These are phyloP conservation scores for Allomyces macrogynus DNA, from an alignment of 192 early-diverging fungal species.

Conservation along the genomic window DNA sequence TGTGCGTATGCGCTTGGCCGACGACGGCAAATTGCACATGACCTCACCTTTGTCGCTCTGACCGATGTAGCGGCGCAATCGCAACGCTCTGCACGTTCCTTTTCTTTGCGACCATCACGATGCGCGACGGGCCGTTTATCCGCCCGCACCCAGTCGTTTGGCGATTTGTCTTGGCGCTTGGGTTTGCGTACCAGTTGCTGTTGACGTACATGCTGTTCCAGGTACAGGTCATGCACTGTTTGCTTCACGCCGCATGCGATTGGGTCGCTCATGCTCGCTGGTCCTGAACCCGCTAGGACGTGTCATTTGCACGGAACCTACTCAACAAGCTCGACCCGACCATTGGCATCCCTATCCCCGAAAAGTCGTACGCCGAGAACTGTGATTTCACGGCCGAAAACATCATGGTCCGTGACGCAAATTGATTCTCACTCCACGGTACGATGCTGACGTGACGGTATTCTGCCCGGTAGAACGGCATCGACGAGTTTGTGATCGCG, in stretches of 20 bases:
- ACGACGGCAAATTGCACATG: conserved; percentile 25
- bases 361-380: conserved; percentile 75
- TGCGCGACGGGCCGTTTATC: conserved; percentile 84
- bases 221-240: conserved; percentile 17
- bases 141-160: conserved; percentile 85
- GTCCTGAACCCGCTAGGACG: conserved; percentile 34
- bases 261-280: background rate
- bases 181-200: conserved; percentile 72
- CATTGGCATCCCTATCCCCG: conserved; percentile 64
- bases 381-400: conserved; percentile 63
- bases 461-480: conserved; percentile 33
- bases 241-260: background rate
- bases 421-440: conserved; percentile 2
- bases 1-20: background rate
- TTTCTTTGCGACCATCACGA: conserved; percentile 68
- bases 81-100: conserved; percentile 38
- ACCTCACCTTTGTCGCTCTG: background rate
- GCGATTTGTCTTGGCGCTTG: conserved; percentile 64
- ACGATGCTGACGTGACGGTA: background rate
- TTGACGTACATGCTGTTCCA: conserved; percentile 81
- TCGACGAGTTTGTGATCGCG: conserved; percentile 85
- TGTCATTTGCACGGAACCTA: conserved; percentile 60
- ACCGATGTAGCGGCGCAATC: conserved; percentile 15
- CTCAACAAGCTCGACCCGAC: conserved; percentile 59
- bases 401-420: conserved; percentile 14